These are phyloP conservation scores for Asterochloris sp. DNA, from an alignment of 139 green algal species.

Conservation along the genomic window DNA sequence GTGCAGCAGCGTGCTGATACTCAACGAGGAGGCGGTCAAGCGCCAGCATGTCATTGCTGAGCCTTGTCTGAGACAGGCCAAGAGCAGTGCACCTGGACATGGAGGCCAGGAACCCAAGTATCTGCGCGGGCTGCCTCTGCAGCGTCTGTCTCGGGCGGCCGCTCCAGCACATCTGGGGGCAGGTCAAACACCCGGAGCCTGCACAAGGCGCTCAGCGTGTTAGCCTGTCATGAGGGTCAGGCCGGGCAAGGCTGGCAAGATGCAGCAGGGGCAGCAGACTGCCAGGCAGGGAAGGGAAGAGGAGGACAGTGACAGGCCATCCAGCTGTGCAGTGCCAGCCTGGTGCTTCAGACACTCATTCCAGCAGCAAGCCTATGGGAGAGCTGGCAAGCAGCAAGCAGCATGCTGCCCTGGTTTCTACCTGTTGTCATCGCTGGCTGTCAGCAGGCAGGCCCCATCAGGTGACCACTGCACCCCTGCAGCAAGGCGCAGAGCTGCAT, in stretches of 20 bases:
- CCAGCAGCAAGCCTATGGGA: no score
- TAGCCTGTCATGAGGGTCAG: neutral
- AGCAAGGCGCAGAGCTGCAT: neutral
- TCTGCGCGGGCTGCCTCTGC: neutral
- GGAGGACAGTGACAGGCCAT: no score
- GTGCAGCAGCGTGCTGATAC: no score
- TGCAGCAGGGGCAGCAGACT: neutral
- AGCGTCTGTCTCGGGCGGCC: neutral
- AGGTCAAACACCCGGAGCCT: conserved; percentile 74
- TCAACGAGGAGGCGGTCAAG: no score
- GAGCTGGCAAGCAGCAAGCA: no score
- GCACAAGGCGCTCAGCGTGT: neutral
- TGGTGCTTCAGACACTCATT: no score
- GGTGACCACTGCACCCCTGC: conserved; percentile 72
- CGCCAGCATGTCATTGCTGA: no score
- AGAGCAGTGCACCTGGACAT: no score
- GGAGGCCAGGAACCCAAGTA: no score
- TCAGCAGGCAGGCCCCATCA: conserved; percentile 74
- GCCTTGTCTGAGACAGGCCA: no score
- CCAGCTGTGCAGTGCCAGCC: no score
- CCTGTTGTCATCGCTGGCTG: conserved; percentile 72
- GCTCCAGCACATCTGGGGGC: conserved; percentile 42
- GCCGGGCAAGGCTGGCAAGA: neutral
- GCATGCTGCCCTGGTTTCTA: conserved; percentile 22
- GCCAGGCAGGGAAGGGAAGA: no score